phyloP scores from a whole-genome alignment of 208 protist species.

The Leishmania tarentolae region DNA sequence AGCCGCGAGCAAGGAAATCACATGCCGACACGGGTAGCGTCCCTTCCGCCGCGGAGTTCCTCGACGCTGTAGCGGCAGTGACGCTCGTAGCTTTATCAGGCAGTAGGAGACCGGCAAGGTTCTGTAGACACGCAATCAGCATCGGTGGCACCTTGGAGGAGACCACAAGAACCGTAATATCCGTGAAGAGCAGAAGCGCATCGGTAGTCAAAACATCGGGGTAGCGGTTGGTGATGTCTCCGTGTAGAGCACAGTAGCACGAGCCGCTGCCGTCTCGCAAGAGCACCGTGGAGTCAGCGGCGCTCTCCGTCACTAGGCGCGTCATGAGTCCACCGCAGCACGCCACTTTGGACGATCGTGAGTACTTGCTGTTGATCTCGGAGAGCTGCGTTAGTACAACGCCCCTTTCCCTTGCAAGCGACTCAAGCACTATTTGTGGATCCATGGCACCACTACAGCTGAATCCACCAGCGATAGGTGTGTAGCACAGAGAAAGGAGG shows the following conservation, averaged over 20 bases:
- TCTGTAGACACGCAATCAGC: constrained; percentile 78
- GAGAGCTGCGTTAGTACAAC: constrained; percentile 53
- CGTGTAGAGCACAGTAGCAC: constrained; percentile 76
- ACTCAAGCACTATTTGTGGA: constrained; percentile 53
- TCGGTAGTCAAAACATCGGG: constrained; percentile 67
- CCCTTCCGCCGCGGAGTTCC: neutral
- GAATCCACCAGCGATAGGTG: neutral
- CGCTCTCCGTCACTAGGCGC: constrained; percentile 73
- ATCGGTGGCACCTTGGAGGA: constrained; percentile 60
- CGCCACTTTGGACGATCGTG: constrained; percentile 61
- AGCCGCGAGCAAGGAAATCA: neutral
- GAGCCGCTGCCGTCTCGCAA: constrained; percentile 66
- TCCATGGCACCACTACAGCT: constrained; percentile 50
- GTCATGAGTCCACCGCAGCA: constrained; percentile 82
- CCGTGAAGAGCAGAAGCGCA: constrained; percentile 68
- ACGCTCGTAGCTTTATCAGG: constrained; percentile 40
- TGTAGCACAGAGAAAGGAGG: neutral
- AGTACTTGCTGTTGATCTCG: constrained; percentile 30
- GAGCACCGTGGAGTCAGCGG: constrained; percentile 77
- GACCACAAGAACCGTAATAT: constrained; percentile 66
- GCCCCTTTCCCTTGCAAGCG: constrained; percentile 46
- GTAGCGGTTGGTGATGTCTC: constrained; percentile 72
- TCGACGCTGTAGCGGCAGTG: constrained; percentile 5
- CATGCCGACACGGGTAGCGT: neutral
- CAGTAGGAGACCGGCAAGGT: constrained; percentile 73